Conservation (phyloP, 2,329 filamentous ascomycete species). For the Albifimbria verrucaria region DNA sequence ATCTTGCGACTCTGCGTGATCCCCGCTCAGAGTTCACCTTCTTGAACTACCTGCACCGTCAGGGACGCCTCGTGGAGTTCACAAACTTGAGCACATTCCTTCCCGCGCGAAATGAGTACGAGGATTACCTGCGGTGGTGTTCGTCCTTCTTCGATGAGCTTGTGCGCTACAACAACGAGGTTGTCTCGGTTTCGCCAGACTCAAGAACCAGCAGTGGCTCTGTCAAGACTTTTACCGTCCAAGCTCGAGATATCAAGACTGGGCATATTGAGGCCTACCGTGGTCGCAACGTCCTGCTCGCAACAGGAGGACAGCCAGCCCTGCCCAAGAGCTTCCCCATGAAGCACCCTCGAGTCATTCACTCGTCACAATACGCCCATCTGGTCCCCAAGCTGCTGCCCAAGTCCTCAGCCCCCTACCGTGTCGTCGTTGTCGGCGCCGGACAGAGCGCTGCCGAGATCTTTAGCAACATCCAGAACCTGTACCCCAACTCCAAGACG, state of each 20-base stretch:
- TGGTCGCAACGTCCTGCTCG: slow-evolving; percentile 63
- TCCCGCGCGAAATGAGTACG: slow-evolving; percentile 82
- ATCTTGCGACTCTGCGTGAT: slow-evolving; percentile 84
- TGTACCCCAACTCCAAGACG: slow-evolving; percentile 80
- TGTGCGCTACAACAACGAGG: slow-evolving; percentile 76
- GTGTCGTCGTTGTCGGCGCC: slow-evolving; percentile 80
- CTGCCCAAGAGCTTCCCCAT: slow-evolving; percentile 69
- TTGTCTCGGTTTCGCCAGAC: slow-evolving; percentile 65
- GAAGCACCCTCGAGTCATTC: slow-evolving; percentile 71
- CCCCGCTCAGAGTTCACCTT: slow-evolving; percentile 92
- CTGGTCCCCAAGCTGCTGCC: slow-evolving; percentile 57
- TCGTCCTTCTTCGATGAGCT: slow-evolving; percentile 71
- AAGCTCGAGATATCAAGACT: slow-evolving; percentile 59
- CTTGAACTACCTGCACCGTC: slow-evolving; percentile 84
- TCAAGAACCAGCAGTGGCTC: slow-evolving; percentile 28
- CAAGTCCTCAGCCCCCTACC: slow-evolving; percentile 56
- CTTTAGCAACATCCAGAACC: slow-evolving; percentile 78
- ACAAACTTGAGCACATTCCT: slow-evolving; percentile 88
- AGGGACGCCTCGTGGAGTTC: slow-evolving; percentile 81
- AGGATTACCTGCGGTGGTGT: slow-evolving; percentile 95
- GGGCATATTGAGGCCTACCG: slow-evolving; percentile 50
- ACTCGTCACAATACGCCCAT: slow-evolving; percentile 83
- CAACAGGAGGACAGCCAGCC: slow-evolving; percentile 59
- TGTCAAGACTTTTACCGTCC: slow-evolving; percentile 65
- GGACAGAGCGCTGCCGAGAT: slow-evolving; percentile 96